phyloP scores from a whole-genome alignment of 108 stramenopile species.

The Poteriospumella lacustris region DNA sequence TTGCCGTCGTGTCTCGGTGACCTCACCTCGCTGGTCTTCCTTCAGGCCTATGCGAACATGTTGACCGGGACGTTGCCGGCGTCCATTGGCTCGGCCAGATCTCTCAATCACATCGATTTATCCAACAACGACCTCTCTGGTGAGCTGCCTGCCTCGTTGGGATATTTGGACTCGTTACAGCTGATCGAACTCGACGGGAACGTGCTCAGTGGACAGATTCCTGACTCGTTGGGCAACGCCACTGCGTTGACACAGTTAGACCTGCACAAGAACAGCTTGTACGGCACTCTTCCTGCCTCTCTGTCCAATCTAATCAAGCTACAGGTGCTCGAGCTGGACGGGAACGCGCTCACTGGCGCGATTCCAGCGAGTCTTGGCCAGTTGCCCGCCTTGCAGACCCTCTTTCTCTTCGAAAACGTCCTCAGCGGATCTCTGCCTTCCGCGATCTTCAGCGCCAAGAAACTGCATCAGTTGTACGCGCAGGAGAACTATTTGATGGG shows the following conservation, averaged over 20 bases:
- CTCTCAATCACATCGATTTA: constrained; percentile 35
- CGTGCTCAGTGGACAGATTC: constrained; percentile 27
- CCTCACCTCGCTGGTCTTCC: constrained; percentile 24
- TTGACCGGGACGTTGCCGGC: constrained; percentile 35
- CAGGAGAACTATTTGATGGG: constrained; percentile 30
- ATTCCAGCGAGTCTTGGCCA: too few species aligned
- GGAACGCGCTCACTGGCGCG: too few species aligned
- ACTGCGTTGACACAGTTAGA: too few species aligned
- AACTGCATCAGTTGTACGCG: constrained; percentile 26
- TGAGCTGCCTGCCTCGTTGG: constrained; percentile 36
- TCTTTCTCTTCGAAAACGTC: constrained; percentile 33
- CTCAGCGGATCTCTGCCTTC: constrained; percentile 32
- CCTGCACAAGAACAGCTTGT: too few species aligned
- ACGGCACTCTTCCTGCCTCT: too few species aligned
- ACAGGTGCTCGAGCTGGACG: too few species aligned
- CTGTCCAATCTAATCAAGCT: too few species aligned
- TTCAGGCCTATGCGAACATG: constrained; percentile 36
- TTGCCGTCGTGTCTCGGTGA: constrained; percentile 32
- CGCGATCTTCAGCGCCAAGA: constrained; percentile 34
- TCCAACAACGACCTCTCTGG: constrained; percentile 34
- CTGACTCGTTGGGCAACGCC: too few species aligned
- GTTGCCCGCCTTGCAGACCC: constrained; percentile 32
- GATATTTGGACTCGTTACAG: constrained; percentile 25
- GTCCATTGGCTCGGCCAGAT: constrained; percentile 16
- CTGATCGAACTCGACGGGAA: constrained; percentile 32